phyloP scores from a whole-genome alignment of 345 rosid species.

The Salix purpurea region DNA sequence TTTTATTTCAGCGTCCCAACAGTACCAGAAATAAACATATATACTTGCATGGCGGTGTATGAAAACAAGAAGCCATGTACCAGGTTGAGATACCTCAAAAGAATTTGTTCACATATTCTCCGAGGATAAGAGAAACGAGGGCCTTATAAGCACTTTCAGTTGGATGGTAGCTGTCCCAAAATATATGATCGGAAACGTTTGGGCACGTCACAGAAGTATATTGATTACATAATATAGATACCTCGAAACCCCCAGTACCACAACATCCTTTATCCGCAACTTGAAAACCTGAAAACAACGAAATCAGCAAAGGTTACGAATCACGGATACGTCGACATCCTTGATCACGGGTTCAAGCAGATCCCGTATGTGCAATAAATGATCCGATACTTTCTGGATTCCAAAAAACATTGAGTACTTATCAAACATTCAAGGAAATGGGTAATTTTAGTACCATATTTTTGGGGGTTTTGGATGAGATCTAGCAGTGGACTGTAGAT shows the following conservation, averaged over 20 bases:
- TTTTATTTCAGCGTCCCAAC: neutral
- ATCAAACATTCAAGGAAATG: neutral
- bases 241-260: conserved; percentile 36
- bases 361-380: neutral
- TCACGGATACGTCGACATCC: neutral
- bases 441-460: conserved; percentile 40
- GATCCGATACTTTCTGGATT: neutral
- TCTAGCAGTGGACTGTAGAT: conserved; percentile 49
- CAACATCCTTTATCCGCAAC: conserved; percentile 42
- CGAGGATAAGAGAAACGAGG: neutral
- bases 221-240: conserved; percentile 19
- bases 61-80: neutral
- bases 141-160: conserved; percentile 29
- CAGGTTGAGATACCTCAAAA: neutral
- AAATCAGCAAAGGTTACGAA: neutral
- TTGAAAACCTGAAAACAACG: conserved; percentile 34
- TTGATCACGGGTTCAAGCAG: neutral
- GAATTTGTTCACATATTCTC: neutral
- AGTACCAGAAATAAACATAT: neutral
- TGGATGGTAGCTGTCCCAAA: conserved; percentile 51
- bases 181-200: conserved; percentile 19
- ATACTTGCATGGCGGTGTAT: neutral
- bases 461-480: conserved; percentile 42
- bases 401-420: neutral
- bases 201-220: conserved; percentile 18